Conservation (phyloP, 2,329 filamentous ascomycete genomes). For the Microdochium trichocladiopsis region DNA sequence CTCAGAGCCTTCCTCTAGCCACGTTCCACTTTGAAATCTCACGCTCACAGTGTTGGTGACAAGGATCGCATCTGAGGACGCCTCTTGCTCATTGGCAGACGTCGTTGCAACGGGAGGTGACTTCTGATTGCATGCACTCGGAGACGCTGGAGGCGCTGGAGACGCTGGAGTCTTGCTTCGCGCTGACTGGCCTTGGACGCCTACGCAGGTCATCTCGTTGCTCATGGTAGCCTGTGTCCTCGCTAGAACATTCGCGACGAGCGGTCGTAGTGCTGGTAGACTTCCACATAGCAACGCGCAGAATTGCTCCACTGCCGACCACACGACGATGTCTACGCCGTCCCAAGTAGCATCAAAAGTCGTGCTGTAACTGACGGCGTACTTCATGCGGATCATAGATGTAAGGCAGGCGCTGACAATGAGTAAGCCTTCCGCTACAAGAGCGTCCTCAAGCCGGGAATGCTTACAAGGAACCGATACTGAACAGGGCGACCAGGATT, state of each 20-base stretch:
- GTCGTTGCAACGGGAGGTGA: neutral
- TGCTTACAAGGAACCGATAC: neutral
- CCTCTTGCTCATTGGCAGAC: neutral
- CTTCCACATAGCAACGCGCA: neutral
- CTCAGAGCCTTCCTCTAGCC: too few species aligned
- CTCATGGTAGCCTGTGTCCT: neutral
- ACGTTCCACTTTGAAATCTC: neutral
- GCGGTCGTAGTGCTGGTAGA: neutral
- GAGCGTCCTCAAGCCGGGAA: neutral
- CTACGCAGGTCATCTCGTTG: neutral
- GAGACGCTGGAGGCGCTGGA: neutral
- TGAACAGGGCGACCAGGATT: neutral
- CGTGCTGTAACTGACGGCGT: too few species aligned
- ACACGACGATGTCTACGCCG: neutral
- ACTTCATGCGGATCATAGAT: too few species aligned
- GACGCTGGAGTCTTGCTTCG: neutral
- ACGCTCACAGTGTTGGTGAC: neutral
- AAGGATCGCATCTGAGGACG: neutral
- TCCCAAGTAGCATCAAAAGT: neutral
- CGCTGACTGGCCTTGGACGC: neutral
- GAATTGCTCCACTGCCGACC: neutral
- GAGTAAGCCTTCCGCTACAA: neutral
- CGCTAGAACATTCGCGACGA: neutral
- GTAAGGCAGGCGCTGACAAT: neutral
- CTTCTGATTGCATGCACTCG: too few species aligned